Conservation (phyloP, 371 early-diverging fungal species). For the Lichtheimia corymbifera region DNA sequence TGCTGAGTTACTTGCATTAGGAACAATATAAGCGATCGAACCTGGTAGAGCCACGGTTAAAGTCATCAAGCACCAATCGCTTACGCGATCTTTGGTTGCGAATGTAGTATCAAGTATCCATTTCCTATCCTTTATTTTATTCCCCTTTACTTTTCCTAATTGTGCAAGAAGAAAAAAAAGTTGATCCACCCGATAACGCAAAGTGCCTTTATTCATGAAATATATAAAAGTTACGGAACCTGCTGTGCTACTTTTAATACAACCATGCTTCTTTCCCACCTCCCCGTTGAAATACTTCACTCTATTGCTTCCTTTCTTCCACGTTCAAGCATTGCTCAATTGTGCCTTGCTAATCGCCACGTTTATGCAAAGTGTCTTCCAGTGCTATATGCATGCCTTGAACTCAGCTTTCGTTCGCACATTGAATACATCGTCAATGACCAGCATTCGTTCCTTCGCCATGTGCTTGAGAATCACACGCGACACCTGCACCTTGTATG, state of each 20-base stretch:
- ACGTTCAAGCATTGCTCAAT: slow-evolving; percentile 22
- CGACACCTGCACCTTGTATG: slow-evolving; percentile 30
- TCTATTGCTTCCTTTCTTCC: slow-evolving; percentile 21
- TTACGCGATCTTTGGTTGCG: slow-evolving; percentile 22
- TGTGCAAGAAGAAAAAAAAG: neutral
- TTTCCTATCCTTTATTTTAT: neutral
- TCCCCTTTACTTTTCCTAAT: slow-evolving; percentile 2
- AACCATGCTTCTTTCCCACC: slow-evolving; percentile 4
- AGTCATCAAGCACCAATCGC: slow-evolving; percentile 21
- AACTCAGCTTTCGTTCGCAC: slow-evolving; percentile 31
- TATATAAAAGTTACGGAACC: neutral
- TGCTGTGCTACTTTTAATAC: slow-evolving; percentile 10
- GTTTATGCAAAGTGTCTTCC: slow-evolving; percentile 36
- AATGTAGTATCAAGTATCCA: slow-evolving; percentile 2
- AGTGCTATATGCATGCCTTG: slow-evolving; percentile 34
- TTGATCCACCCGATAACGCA: neutral
- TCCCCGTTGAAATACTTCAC: slow-evolving; percentile 35
- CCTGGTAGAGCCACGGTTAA: slow-evolving; percentile 18
- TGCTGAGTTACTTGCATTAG: slow-evolving; percentile 1
- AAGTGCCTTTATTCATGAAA: too few species aligned
- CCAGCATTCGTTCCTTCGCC: slow-evolving; percentile 17
- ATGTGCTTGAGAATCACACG: slow-evolving; percentile 24
- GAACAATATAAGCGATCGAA: slow-evolving; percentile 13
- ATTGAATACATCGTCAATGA: slow-evolving; percentile 33
- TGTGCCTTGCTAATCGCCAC: slow-evolving; percentile 30